Evolutionary conservation across 257 asterid genomes (phyloP), one percentile per base, ranked within the genome.

Genomic region (Solanum sejunctum): DNA sequence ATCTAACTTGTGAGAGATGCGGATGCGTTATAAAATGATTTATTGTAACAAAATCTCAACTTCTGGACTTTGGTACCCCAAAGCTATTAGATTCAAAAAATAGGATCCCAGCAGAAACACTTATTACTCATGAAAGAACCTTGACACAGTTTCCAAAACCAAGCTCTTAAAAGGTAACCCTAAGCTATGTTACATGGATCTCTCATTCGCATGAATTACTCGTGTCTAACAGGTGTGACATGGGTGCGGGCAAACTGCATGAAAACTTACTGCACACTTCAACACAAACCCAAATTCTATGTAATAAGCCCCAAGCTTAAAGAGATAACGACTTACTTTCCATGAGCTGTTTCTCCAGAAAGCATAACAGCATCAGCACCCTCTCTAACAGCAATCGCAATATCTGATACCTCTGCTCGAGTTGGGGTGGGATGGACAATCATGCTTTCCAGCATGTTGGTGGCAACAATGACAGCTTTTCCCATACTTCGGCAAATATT

Each of bases 301-400:
- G 49, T 17, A 78, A 36, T 17, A 52, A 49, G 49, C 10, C 66
- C 64, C 3, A 17, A 17, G 26, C 28, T 28, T 26, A 28, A 28
- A 78, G 64, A 28, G 83, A 28, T 12, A 18, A 52, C 17, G 52
- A 84, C 98, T 93, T 87, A 96, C 99, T 93, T 96, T 85, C 99
- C 99, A 60, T 96, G 97, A 45, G 99, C 99, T 79, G 99, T 96
- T 95, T 96, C 99, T 88, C 99, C 99, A 56, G 99, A 96, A 86
- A 95, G 99, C 99, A 96, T 96, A 87, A 96, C 95, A n/a, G 98
- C 98, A 89, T 96, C 99, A 39, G 99, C 95, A 43, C 99, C 97
- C 83, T 96, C 99, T 90, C 90, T 90, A 75, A 96, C 99, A 85
- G 98, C 99, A 58, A 96, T 96, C 4, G 99, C 94, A 84, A 96